Evolutionary conservation across 2,329 filamentous ascomycete species (phyloP), one percentile per base, ranked within the genome.

Genomic region (Neurospora sp.): DNA sequence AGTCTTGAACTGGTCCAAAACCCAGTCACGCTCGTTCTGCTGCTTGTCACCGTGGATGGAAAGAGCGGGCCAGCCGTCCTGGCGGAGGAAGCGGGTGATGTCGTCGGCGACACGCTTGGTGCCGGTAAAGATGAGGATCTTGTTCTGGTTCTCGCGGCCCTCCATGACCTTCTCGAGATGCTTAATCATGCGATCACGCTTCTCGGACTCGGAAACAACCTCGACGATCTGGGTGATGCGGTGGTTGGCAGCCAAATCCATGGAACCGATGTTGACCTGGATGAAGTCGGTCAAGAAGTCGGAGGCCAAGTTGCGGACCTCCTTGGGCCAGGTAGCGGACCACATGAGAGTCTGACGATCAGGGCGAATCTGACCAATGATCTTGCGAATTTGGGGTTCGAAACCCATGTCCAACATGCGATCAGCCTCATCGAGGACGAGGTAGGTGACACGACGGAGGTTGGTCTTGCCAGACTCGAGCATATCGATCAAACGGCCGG

Each of bases 371-470:
- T 99, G 96, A 73, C 91, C 88, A 76, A 99, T 94, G 75, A 99
- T 98, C 86, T 98, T 98, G 85, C 96, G 93, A 78, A 99, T 98
- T 82, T 98, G 96, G 75, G 96, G 96, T 84, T 99, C 96, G 84
- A 99, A 98, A 89, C 96, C 96, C 96, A 99, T 99, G 84, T 99
- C 96, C 80, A 99, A 87, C 96, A 99, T 99, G 79, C 96, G 95
- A 84, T 99, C 96, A 80, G 96, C 96, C 85, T 99, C 96, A 78
- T 99, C 96, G 74, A 99, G 93, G 75, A 98, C 96, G 70, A 99
- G 87, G 84, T 99, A 99, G 70, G 96, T 99, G 73, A 98, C 94
- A 81, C 96, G 93, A 75, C 95, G 95, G 73, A 99, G 89, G 84
- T 99, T 98, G 77, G 96, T 99, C 87, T 96, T 97, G 81, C 94